Evolutionary conservation across 2,329 filamentous ascomycete genomes (phyloP), one percentile per base, ranked within the genome.

Genomic region (Arthrobotrys sphaeroides): DNA sequence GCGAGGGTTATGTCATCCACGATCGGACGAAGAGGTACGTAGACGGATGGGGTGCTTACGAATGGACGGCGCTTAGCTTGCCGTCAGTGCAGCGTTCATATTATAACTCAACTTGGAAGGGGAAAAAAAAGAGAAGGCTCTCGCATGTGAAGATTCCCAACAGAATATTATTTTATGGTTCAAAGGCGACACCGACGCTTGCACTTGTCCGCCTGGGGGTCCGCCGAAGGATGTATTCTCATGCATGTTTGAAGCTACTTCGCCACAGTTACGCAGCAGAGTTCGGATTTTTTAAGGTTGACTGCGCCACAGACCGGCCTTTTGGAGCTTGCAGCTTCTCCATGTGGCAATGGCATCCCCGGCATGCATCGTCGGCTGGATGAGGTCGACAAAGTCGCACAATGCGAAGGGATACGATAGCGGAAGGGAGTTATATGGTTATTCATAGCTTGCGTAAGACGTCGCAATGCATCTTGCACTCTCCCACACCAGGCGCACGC

Each of bases 401-500:
- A 38, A 38, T 53, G 20, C 38, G 18, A 45, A 24, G 33, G 5
- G 1, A 18, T 6, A 45, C 13, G 3, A 9, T 20, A 26, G 3
- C 4, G 43, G n/a, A 28, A 28, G 6, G 26, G 33, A 16, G 5
- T 33, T 31, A 47, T 33, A 57, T 57, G 40, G 51, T 55, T 72
- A 70, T 64, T 43, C 38, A 60, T 60, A 31, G 55, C 55, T 60
- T 60, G 40, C 55, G 55, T 60, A 60, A 43, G 67, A 59, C 67
- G 67, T 72, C 67, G 67, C 59, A 65, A 64, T 33, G 20, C 59
- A 16, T 36, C 53, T 28, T 5, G 36, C 53, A 61, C 60, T 60
- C 16, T 69, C 61, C 65, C 65, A n/a, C 65, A 69, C 53, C 65
- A 69, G 53, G 65, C 51, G 62, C 62, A 69, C 42, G 40, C 28